Evolutionary conservation across 2,329 filamentous ascomycete genomes (phyloP), one percentile per base, ranked within the genome.

Genomic region (Macroventuria anomochaeta): DNA sequence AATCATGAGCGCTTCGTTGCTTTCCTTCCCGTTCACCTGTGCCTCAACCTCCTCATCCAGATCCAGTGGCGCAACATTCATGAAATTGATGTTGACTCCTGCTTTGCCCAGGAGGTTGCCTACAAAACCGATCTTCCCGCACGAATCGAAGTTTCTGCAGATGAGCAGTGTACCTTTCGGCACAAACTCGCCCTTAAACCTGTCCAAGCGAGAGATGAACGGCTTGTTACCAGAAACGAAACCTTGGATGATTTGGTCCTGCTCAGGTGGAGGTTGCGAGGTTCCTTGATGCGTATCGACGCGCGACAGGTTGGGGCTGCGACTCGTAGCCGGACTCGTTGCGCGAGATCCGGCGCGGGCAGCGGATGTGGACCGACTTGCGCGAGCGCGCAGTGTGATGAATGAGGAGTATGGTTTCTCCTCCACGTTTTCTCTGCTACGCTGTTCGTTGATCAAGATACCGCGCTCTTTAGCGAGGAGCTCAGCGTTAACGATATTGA

Each of bases 401-500:
- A 89, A 81, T 36, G 85, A 88, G 8, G 86, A 85, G 69, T 89
- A 92, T 0, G 85, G 84, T 37, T 83, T 78, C 18, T 85, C 80
- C n/a, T 83, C 81, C 0, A 80, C 77, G 17, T 79, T 77, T 47
- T 88, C 85, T 7, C 86, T 81, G 2, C 82, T 83, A 57, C 87
- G 86, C 31, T 85, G 85, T 76, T 93, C 90, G 67, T 87, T 90
- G 67, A 95, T 86, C 37, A 88, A 81, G 57, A 95, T 88, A 2
- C 89, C 90, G 62, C 89, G 89, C 64, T 92, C 88, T 59, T 85
- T 87, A 17, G 90, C 89, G 12, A 93, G 83, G 21, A 92, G 79
- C 36, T 85, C 82, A 0, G 90, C 90, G 66, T 95, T 93, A 63
- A 95, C 90, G 55, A 95, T 91, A 75, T 93, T 93, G 64, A 93